Base-by-base conservation (phyloP, 345 rosid genomes). In the Salix brachista region DNA sequence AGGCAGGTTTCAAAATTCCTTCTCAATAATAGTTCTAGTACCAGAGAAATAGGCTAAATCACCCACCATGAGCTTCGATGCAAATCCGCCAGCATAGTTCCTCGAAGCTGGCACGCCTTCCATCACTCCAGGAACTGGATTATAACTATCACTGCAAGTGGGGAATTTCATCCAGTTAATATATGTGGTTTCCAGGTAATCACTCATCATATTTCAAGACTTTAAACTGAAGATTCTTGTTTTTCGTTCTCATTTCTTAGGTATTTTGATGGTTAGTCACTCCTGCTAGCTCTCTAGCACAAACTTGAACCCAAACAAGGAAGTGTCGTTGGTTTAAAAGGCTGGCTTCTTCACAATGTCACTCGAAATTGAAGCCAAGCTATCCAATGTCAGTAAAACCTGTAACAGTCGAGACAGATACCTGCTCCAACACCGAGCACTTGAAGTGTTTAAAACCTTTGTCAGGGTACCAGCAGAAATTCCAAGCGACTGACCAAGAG, bases 71-170 rank as follows among this genome's bases (percentile, higher is more conserved):
- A 95, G 95, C 80, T 89, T 91, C 62, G 92, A 72, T 70, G 97
- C 81, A 71, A 95, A 95, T 36, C 99, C 99, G 2, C 97, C 96
- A 54, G 39, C 80, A 72, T 95, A 95, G 75, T 93, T 86, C 80
- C 86, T 86, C 52, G 97, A 84, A 85, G 99, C 89, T 0, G 97
- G 99, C 85, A 93, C 96, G 34, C 97, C 93, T 87, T 87, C 83
- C 99, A 93, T 91, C 66, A 93, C 97, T 78, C 99, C 99, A 28
- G 99, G 99, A 85, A 93, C 97, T 76, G 97, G 99, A 78, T 95
- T 95, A 70, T 95, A 93, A 68, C 84, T 75, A 80, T 93, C 99
- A 58, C 99, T 95, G 93, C 69, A 74, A 67, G 80, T 76, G 32
- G 48, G 32, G 32, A 16, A 74, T 64, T 74, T 54, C 34, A 41